A percentile compares a stretch with the other conserved stretches of the same genome.
Conservation (phyloP, 2,329 filamentous ascomycete species). For the Alternaria sp. region DNA sequence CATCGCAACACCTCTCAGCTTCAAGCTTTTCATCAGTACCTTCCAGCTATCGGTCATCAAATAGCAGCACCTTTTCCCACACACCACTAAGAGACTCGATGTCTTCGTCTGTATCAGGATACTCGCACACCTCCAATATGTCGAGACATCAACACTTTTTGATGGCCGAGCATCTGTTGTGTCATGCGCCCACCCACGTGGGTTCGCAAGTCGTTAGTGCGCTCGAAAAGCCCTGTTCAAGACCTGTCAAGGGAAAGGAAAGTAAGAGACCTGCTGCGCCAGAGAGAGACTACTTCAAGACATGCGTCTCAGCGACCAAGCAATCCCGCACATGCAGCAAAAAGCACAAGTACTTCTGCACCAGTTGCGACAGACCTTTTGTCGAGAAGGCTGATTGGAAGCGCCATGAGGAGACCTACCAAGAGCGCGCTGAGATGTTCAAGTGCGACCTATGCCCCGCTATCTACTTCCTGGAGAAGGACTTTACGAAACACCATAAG, state of each 20-base stretch:
- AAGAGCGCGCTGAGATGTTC: conserved; percentile 71
- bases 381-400: conserved; percentile 74
- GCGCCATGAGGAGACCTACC: conserved; percentile 71
- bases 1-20: conserved; percentile 26
- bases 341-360: conserved; percentile 49
- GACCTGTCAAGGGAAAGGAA: conserved; percentile 11
- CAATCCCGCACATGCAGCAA: conserved; percentile 31
- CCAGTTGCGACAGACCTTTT: conserved; percentile 65
- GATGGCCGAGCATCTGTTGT: conserved; percentile 19
- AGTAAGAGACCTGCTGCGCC: conserved; percentile 16
- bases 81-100: conserved; percentile 27
- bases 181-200: conserved; percentile 6
- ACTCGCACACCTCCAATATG: conserved; percentile 27
- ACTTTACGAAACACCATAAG: conserved; percentile 71
- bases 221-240: conserved; percentile 6
- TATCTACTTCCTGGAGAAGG: conserved; percentile 71
- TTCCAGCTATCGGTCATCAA: conserved; percentile 27
- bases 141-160: conserved; percentile 21
- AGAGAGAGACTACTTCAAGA: conserved; percentile 38
- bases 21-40: conserved; percentile 32
- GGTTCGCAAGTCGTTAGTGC: conserved; percentile 6
- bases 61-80: conserved; percentile 29
- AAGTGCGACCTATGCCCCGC: conserved; percentile 70
- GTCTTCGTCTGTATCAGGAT: conserved; percentile 33
- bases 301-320: conserved; percentile 38